These are phyloP conservation scores for Brachypodium distachyon DNA, from an alignment of 202 grass and related monocot species.

Conservation along the genomic window DNA sequence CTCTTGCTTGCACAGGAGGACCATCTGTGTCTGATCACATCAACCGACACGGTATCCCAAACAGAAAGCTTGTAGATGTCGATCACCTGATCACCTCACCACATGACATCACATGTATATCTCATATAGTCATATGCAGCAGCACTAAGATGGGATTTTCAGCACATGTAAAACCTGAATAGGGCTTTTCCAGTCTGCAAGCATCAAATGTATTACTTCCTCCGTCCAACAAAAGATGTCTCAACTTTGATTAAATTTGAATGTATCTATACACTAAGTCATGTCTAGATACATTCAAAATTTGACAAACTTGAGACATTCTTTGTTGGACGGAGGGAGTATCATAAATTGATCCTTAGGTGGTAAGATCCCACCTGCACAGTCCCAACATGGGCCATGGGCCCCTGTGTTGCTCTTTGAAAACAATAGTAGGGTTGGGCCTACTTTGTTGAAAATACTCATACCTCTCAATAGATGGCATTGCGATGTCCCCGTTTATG, in stretches of 20 bases:
- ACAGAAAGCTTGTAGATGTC: slow-evolving; percentile 6
- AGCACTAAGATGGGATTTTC: neutral
- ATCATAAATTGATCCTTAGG: neutral
- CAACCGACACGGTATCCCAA: slow-evolving; percentile 5
- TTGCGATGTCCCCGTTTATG: too few relatives aligned
- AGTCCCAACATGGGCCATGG: neutral
- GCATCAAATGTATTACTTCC: neutral
- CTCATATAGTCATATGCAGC: neutral
- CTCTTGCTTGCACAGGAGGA: slow-evolving; percentile 34
- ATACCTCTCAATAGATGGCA: too few relatives aligned
- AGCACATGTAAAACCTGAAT: neutral
- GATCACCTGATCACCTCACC: neutral
- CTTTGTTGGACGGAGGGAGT: too few relatives aligned
- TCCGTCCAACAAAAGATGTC: too few relatives aligned
- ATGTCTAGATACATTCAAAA: too few relatives aligned
- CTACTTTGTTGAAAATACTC: neutral
- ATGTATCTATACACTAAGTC: too few relatives aligned
- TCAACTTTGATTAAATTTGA: too few relatives aligned
- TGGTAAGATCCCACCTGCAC: neutral
- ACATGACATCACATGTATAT: slow-evolving; percentile 18
- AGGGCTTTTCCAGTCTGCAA: neutral
- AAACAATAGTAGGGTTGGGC: neutral
- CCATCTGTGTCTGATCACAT: neutral
- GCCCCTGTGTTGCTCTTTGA: neutral
- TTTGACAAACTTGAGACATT: too few relatives aligned